Base-by-base conservation (phyloP, 2,329 filamentous ascomycete species). In the Trichothecium sympodiale region DNA sequence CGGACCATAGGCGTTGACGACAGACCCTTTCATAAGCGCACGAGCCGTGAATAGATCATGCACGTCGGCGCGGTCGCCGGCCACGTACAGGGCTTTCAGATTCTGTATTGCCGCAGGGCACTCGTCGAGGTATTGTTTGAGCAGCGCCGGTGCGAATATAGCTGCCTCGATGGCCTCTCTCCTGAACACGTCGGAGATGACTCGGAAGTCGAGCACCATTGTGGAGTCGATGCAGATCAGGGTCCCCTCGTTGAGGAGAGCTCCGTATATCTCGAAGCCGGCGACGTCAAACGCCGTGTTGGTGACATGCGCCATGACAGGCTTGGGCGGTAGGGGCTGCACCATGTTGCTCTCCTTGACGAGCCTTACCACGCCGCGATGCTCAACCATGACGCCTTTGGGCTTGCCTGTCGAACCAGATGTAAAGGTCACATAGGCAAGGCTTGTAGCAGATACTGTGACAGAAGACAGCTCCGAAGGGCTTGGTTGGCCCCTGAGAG, bases 321-420 rank as follows among this genome's bases (percentile, higher is more conserved):
- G 7, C 3, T 14, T 14, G n/a, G 27, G 15, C 16, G 27, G 14
- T 2, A 38, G 8, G 6, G 25, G 14, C 14, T 27, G 8, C 14
- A 31, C 18, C 17, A 37, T 23, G 15, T 36, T 38, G 14, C 29
- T 39, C n/a, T 39, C 29, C 26, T 37, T 43, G 4, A 39, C 37
- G 5, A 43, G 17, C 17, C 38, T 18, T 7, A 38, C 8, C 14
- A 42, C 34, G 23, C 35, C 16, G 23, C 38, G 38, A 34, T 43
- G 41, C 34, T 43, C 39, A 33, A 48, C 29, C 36, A 67, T 58
- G 16, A 69, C 64, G 29, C 65, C 65, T 50, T 69, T 69, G 5
- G 65, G 65, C 26, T 52, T 51, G 8, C 65, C 65, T 1, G 65
- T 69, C n/a, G 62, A 67, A 14, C 65, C 65, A n/a, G 65, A 68